A percentile compares a stretch with the other conserved stretches of the same genome.
These are phyloP conservation scores for Phytophthora pistaciae DNA, from an alignment of 352 stramenopile genomes.

Conservation along the genomic window DNA sequence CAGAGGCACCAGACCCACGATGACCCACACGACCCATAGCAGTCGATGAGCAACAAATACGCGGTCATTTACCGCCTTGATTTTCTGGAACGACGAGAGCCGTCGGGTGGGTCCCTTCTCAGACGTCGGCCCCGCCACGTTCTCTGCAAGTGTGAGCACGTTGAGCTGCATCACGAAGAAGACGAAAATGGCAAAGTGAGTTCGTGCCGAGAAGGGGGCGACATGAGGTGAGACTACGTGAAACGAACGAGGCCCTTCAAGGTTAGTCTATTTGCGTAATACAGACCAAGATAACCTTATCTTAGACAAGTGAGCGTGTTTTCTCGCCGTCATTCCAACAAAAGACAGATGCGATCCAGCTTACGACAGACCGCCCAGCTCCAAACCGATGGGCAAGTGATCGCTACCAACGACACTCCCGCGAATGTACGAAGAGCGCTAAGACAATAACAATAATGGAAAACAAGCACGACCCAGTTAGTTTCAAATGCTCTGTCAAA, in stretches of 20 bases:
- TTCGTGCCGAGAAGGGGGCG: neutral
- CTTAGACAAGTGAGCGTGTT: neutral
- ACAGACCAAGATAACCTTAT: neutral
- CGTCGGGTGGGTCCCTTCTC: neutral
- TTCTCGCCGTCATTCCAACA: neutral
- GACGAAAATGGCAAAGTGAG: neutral
- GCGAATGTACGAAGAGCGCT: conserved; percentile 73
- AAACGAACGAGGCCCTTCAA: neutral
- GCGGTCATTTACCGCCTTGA: neutral
- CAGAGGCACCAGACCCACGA: conserved; percentile 3
- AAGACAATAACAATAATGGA: neutral
- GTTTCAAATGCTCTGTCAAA: neutral
- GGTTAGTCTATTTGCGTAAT: neutral
- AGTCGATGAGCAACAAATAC: neutral
- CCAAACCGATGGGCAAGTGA: conserved; percentile 80
- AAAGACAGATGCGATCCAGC: neutral
- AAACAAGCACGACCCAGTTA: neutral
- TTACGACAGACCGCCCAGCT: conserved; percentile 44
- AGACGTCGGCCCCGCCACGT: neutral
- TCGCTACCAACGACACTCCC: conserved; percentile 75
- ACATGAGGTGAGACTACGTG: neutral
- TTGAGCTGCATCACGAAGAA: neutral
- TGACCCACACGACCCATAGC: conserved; percentile 11
- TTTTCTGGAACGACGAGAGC: neutral
- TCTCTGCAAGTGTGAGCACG: neutral